These are phyloP conservation scores for Raddia guianensis DNA, from an alignment of 176 grass and related monocot species.

Conservation along the genomic window DNA sequence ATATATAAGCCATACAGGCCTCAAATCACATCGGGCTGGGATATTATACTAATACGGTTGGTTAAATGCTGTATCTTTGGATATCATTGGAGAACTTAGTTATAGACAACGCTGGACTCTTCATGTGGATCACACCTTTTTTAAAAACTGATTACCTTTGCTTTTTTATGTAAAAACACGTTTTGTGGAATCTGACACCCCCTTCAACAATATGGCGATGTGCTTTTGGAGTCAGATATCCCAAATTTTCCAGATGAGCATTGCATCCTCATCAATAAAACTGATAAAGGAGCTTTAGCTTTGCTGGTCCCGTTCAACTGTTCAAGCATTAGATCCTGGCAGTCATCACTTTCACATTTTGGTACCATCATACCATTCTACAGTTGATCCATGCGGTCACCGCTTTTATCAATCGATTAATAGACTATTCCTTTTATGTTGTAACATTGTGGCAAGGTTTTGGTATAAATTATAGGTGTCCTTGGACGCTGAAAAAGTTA, in stretches of 20 bases:
- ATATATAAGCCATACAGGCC: too few relatives aligned
- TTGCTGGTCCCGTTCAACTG: neutral
- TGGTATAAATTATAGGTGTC: slow-evolving; percentile 63
- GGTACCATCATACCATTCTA: neutral
- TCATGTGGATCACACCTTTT: neutral
- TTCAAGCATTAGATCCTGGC: neutral
- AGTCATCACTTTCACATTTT: slow-evolving; percentile 28
- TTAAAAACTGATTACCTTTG: neutral
- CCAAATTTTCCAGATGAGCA: neutral
- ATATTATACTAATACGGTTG: neutral
- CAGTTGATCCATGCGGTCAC: slow-evolving; percentile 6
- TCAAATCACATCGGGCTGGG: too few relatives aligned
- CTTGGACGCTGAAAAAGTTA: slow-evolving; percentile 91
- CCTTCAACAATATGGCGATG: neutral
- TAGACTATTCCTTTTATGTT: neutral
- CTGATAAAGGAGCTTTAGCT: slow-evolving; percentile 12
- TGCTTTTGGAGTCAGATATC: slow-evolving; percentile 4
- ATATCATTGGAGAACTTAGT: neutral
- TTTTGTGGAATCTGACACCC: neutral
- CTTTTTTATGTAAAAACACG: neutral
- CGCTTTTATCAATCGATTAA: slow-evolving; percentile 9
- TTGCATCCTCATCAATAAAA: neutral
- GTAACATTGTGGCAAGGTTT: slow-evolving; percentile 32
- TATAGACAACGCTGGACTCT: neutral
- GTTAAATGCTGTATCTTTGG: neutral